Evolutionary conservation across 108 stramenopile genomes (phyloP).

Genomic region (Poteriospumella lacustris): DNA sequence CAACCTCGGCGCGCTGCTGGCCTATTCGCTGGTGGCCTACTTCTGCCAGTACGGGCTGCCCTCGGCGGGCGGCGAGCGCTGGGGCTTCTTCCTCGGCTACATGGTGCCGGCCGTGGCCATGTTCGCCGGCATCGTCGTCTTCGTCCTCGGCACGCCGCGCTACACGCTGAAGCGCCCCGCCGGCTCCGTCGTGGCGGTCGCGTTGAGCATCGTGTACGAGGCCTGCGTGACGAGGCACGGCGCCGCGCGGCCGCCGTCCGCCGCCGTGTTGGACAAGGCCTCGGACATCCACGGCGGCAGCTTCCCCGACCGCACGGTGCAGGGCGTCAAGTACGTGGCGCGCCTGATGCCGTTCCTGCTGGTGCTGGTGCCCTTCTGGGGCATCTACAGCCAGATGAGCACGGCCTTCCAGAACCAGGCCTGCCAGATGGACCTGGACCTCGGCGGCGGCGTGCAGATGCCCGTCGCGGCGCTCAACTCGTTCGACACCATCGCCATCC

Average conservation of each 20-base stretch:
- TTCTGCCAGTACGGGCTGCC: constrained; percentile 51
- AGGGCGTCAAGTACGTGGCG: constrained; percentile 12
- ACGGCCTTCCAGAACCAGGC: constrained; percentile 54
- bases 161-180: constrained; percentile 1
- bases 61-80: constrained; percentile 42
- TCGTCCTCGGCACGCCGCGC: constrained; percentile 24
- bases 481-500: constrained; percentile 46
- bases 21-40: constrained; percentile 49
- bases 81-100: constrained; percentile 54
- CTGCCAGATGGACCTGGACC: constrained; percentile 49
- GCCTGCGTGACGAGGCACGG: neutral
- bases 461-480: constrained; percentile 47
- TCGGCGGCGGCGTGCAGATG: neutral
- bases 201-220: constrained; percentile 33
- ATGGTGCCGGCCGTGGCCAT: constrained; percentile 48
- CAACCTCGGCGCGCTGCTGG: constrained; percentile 50
- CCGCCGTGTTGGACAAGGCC: constrained; percentile 7
- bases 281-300: neutral
- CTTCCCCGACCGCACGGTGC: constrained; percentile 1
- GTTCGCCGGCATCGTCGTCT: constrained; percentile 36
- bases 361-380: constrained; percentile 48
- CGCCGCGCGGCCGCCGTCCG: neutral
- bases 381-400: constrained; percentile 46
- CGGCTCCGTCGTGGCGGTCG: neutral
- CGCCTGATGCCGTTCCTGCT: constrained; percentile 26